A percentile compares a stretch with the other conserved stretches of the same genome.
Conservation (phyloP, 192 early-diverging fungal species). For the Backusella luteola region DNA sequence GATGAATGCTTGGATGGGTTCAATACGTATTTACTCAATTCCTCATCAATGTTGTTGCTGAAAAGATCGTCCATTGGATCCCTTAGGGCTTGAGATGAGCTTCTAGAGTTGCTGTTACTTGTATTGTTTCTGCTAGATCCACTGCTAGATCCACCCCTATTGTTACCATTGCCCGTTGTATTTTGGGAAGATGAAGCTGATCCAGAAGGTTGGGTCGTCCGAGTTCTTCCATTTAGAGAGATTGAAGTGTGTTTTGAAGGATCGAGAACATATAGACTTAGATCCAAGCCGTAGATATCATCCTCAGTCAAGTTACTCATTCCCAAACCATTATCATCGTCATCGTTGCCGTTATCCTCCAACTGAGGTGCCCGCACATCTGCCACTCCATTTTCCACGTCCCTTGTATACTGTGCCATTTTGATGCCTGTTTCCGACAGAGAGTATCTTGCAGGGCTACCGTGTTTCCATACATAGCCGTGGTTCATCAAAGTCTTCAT, state of each 20-base stretch:
- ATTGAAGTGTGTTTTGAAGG: conserved; percentile 1
- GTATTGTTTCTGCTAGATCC: neutral
- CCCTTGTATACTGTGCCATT: conserved; percentile 47
- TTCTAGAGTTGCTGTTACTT: neutral
- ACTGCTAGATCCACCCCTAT: neutral
- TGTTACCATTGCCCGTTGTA: neutral
- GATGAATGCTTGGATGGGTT: neutral
- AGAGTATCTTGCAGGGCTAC: conserved; percentile 58
- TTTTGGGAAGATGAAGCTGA: neutral
- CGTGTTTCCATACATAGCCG: conserved; percentile 61
- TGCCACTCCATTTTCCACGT: neutral
- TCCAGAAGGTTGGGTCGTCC: neutral
- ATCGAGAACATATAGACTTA: conserved; percentile 17
- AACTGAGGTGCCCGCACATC: too few relatives aligned
- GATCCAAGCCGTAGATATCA: neutral
- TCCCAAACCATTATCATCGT: too few relatives aligned
- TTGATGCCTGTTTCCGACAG: conserved; percentile 71
- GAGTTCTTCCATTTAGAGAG: neutral
- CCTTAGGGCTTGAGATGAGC: neutral
- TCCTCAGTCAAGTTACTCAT: neutral
- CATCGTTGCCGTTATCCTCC: neutral
- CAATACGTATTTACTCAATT: conserved; percentile 18
- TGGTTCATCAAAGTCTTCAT: conserved; percentile 75
- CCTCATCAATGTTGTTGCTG: neutral
- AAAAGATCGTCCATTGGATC: neutral